Base-by-base conservation (phyloP, 495 filamentous ascomycete genomes). In the Aspergillus wentii region DNA sequence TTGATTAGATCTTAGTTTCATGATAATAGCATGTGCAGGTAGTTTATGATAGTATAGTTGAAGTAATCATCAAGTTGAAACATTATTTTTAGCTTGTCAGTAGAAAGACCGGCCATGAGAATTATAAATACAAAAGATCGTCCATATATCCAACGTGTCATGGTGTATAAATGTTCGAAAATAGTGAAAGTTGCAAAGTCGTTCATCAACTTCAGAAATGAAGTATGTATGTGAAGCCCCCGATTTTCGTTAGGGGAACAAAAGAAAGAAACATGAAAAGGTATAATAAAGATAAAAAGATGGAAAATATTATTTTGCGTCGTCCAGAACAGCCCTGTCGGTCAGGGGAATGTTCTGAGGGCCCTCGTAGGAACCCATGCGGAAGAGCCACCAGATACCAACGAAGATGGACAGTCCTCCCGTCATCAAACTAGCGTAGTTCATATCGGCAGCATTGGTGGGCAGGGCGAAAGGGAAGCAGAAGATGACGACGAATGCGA, bases 401-500 rank as follows among this genome's bases (percentile, higher is more conserved):
- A 71, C 54, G 21, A 75, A 57, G 8, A 74, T 54, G 1, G 78
- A 54, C 30, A 81, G 55, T 2, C 82, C 82, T 7, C 69, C 79
- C 9, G 79, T 69, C 38, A 86, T 82, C 8, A 85, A 63, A 49
- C 71, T 74, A 27, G 82, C 78, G 51, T 85, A 88, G 51, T 87
- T 88, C 83, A 88, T 87, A 3, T 64, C 68, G 11, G 61, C 57
- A 2, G 68, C 71, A 2, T 65, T 62, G 1, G 72, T 71, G 0
- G 83, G 82, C 33, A 79, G 43, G 1, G 53, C 52, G 46, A 74
- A 83, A 2, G 83, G 86, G 63, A 91, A 91, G 53, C 83, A 89
- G 64, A 84, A 92, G 43, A 91, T 79, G 17, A 86, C 71, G 34
- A 82, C 72, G 54, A 87, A 90, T 16, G 78, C 62, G 1, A 74